Conservation (phyloP, 495 filamentous ascomycete species). For the Aspergillus kassunensis region DNA sequence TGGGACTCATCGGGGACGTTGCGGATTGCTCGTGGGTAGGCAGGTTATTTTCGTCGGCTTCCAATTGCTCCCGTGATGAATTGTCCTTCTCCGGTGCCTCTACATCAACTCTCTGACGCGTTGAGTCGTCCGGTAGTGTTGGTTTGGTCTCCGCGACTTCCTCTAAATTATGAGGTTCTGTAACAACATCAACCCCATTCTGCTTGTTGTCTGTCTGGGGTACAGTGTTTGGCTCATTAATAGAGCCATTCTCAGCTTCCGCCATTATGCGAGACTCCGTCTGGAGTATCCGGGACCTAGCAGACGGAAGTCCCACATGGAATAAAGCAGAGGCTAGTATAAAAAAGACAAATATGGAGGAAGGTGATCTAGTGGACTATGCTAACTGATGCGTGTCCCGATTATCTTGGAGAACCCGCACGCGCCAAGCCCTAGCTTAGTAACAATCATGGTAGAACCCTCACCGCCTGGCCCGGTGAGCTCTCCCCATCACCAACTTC, state of each 20-base stretch:
- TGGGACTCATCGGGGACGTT: constrained; percentile 18
- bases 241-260: constrained; percentile 41
- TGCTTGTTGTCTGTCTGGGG: constrained; percentile 33
- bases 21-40: constrained; percentile 17
- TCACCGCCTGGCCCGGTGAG: too few species aligned
- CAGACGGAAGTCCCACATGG: constrained; percentile 31
- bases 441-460: too few species aligned
- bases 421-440: too few species aligned
- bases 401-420: too few species aligned
- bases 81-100: constrained; percentile 18
- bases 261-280: constrained; percentile 44
- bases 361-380: constrained; percentile 1
- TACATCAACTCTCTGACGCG: constrained; percentile 28
- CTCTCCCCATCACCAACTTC: too few species aligned
- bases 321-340: constrained; percentile 13
- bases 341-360: background rate
- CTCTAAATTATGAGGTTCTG: constrained; percentile 26
- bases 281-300: constrained; percentile 27
- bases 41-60: constrained; percentile 14
- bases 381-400: constrained; percentile 27
- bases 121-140: constrained; percentile 23
- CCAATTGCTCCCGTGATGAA: constrained; percentile 12
- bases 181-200: constrained; percentile 28
- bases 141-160: constrained; percentile 32
- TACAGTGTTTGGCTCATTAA: constrained; percentile 28